Conservation (phyloP, 139 green algal genomes). For the Tetradesmus obliquus region DNA sequence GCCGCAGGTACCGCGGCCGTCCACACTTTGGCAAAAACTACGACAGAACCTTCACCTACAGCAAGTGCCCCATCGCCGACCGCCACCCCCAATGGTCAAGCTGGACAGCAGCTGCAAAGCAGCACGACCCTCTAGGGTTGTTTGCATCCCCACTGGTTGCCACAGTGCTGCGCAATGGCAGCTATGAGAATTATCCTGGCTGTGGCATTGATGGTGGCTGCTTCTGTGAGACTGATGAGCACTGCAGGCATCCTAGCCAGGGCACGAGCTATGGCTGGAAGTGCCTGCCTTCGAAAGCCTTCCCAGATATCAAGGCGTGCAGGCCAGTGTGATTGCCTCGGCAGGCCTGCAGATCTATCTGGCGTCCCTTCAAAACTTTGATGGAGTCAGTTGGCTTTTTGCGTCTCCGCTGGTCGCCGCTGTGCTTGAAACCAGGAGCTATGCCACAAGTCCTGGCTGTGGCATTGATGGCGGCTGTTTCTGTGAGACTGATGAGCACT, state of each 20-base stretch:
- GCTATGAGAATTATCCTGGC: background rate
- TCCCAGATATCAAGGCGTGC: background rate
- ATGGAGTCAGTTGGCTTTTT: too few relatives aligned
- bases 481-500: too few relatives aligned
- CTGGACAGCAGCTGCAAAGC: background rate
- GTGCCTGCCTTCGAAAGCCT: background rate
- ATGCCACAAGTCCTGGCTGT: background rate
- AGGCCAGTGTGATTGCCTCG: background rate
- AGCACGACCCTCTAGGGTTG: background rate
- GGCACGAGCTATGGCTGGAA: background rate
- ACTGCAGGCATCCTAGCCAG: background rate
- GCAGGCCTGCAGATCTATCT: too few relatives aligned
- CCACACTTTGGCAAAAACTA: constrained; percentile 11
- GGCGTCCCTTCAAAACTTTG: too few relatives aligned
- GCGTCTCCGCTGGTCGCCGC: too few relatives aligned
- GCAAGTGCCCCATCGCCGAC: background rate
- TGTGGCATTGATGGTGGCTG: background rate
- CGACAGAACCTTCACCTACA: background rate
- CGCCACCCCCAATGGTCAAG: background rate
- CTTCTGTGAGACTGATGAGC: background rate
- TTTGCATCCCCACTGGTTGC: background rate
- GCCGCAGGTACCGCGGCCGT: background rate
- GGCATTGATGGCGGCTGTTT: background rate
- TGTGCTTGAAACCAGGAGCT: background rate
- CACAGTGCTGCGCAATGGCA: background rate